phyloP scores from a whole-genome alignment of 2,329 filamentous ascomycete genomes.

The Lachnum nothofagi region DNA sequence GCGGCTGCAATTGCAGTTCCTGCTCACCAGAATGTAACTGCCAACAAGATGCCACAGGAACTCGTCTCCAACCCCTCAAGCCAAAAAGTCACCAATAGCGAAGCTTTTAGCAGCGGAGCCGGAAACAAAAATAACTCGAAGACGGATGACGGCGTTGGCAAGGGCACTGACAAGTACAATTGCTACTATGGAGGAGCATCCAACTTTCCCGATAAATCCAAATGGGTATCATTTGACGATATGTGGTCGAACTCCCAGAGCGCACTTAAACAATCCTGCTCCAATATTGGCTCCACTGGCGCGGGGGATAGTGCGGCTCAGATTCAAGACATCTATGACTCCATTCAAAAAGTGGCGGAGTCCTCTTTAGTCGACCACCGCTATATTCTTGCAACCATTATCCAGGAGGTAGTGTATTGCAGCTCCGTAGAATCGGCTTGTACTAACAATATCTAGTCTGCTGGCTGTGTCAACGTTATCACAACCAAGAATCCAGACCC shows the following conservation, averaged over 20 bases:
- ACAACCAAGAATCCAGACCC: slow-evolving; percentile 19
- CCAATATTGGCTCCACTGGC: slow-evolving; percentile 22
- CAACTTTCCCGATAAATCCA: slow-evolving; percentile 21
- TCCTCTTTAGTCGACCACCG: slow-evolving; percentile 28
- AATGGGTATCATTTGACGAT: slow-evolving; percentile 27
- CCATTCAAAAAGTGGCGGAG: slow-evolving; percentile 25
- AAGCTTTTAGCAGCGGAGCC: slow-evolving; percentile 14
- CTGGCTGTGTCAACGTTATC: slow-evolving; percentile 28
- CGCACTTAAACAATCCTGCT: slow-evolving; percentile 15
- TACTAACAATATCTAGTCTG: slow-evolving; percentile 12
- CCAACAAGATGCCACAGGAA: background rate
- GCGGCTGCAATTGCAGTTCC: background rate
- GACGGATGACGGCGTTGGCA: slow-evolving; percentile 14
- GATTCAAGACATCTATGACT: slow-evolving; percentile 19
- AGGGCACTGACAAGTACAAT: slow-evolving; percentile 24
- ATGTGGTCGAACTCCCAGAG: slow-evolving; percentile 25
- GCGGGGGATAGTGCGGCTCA: slow-evolving; percentile 16
- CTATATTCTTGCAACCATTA: slow-evolving; percentile 32
- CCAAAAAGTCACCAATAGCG: slow-evolving; percentile 13
- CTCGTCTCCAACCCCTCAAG: background rate
- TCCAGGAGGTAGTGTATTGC: slow-evolving; percentile 26
- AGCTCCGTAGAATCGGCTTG: background rate
- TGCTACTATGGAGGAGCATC: slow-evolving; percentile 31
- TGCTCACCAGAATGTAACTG: background rate
- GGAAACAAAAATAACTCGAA: slow-evolving; percentile 17